phyloP scores from a whole-genome alignment of 352 stramenopile genomes.

The Blastocystis sp. region DNA sequence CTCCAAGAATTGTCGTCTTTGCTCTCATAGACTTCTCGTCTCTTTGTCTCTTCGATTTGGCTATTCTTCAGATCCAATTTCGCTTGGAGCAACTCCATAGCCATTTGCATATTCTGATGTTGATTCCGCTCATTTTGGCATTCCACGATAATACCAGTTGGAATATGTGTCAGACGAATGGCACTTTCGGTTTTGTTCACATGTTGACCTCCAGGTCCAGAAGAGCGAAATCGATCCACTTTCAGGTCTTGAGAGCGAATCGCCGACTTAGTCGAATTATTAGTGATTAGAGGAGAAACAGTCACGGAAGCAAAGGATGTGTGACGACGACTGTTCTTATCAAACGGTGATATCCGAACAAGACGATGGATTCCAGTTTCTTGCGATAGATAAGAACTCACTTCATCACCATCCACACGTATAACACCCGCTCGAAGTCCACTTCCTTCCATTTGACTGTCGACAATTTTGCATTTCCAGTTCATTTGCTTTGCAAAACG shows the following conservation, averaged over 20 bases:
- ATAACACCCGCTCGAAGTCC: background rate
- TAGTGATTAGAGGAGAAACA: conserved; percentile 55
- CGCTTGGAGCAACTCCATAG: conserved; percentile 70
- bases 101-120: conserved; percentile 93
- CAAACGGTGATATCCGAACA: conserved; percentile 65
- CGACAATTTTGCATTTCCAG: background rate
- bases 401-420: conserved; percentile 11
- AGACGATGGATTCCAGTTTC: conserved; percentile 64
- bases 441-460: background rate
- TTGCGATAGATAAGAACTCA: background rate
- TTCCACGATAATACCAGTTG: conserved; percentile 81
- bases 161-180: conserved; percentile 89
- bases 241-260: conserved; percentile 84
- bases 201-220: conserved; percentile 90
- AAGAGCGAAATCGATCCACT: conserved; percentile 88
- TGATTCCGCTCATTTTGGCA: conserved; percentile 67
- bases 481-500: conserved; percentile 1
- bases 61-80: background rate
- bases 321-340: conserved; percentile 61
- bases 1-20: conserved; percentile 31
- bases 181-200: conserved; percentile 98
- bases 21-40: background rate
- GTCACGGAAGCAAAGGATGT: conserved; percentile 64
- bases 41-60: background rate
- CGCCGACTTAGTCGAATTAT: conserved; percentile 71